Evolutionary conservation across 352 stramenopile species (phyloP).

Genomic region (Pythium monospermum): DNA sequence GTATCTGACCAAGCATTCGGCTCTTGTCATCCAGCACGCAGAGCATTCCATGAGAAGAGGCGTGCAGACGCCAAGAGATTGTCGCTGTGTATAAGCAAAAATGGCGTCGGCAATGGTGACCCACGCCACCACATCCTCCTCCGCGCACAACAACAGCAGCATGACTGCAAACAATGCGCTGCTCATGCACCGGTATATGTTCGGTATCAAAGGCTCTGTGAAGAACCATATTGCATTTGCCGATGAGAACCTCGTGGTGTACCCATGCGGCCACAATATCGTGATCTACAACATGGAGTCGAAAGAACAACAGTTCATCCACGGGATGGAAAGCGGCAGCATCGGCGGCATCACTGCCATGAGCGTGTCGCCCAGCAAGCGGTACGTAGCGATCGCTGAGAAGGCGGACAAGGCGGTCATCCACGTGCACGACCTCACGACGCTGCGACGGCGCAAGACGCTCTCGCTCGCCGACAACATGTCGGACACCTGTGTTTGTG

Average conservation of each 20-base stretch:
- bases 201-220: constrained; percentile 77
- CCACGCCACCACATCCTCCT: background rate
- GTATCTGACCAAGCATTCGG: no score
- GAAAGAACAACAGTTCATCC: constrained; percentile 88
- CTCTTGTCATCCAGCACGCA: no score
- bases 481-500: constrained; percentile 64
- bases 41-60: no score
- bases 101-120: constrained; percentile 1
- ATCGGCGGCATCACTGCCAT: constrained; percentile 84
- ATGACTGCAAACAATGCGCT: constrained; percentile 12
- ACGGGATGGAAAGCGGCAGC: constrained; percentile 72
- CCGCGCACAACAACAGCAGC: background rate
- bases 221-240: constrained; percentile 83
- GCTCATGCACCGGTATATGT: constrained; percentile 69
- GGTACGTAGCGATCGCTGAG: constrained; percentile 89
- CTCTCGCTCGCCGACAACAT: constrained; percentile 75
- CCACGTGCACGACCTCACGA: constrained; percentile 89
- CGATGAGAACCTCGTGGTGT: constrained; percentile 83
- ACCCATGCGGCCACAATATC: constrained; percentile 86
- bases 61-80: no score
- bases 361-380: constrained; percentile 69
- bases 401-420: constrained; percentile 73
- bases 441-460: constrained; percentile 81
- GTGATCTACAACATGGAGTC: constrained; percentile 87
- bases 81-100: no score